These are phyloP conservation scores for Daldinia caldariorum DNA, from an alignment of 495 filamentous ascomycete species.

Conservation along the genomic window DNA sequence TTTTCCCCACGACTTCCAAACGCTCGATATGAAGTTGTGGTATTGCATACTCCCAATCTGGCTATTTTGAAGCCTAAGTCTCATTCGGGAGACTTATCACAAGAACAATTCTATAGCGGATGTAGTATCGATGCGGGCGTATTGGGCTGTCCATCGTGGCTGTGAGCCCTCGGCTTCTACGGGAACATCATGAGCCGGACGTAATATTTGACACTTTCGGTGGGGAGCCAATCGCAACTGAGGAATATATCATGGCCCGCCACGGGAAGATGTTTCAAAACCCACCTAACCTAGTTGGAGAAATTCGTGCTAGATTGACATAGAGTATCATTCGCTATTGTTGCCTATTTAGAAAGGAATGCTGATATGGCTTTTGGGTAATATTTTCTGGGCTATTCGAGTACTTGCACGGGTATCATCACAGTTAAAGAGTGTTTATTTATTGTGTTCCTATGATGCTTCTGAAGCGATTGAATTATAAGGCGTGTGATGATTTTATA, in stretches of 20 bases:
- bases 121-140: conserved; percentile 6
- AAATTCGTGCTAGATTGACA: not conserved
- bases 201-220: conserved; percentile 24
- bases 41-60: conserved; percentile 16
- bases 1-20: conserved; percentile 10
- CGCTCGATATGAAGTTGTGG: conserved; percentile 3
- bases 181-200: conserved; percentile 16
- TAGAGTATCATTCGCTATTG: conserved; percentile 25
- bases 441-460: too few species aligned
- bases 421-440: too few species aligned
- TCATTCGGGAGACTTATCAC: conserved; percentile 26
- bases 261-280: conserved; percentile 28
- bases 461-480: too few species aligned
- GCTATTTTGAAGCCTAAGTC: conserved; percentile 23
- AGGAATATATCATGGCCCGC: conserved; percentile 24
- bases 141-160: conserved; percentile 19
- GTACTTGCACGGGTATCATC: too few species aligned
- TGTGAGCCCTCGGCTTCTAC: conserved; percentile 18
- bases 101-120: conserved; percentile 3
- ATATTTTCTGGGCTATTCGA: too few species aligned
- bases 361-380: not conserved
- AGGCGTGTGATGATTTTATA: too few species aligned
- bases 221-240: conserved; percentile 41
- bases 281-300: not conserved
- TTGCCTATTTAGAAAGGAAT: conserved; percentile 28